These are phyloP conservation scores for Luffa aegyptiaca DNA, from an alignment of 306 rosid species.

Conservation along the genomic window DNA sequence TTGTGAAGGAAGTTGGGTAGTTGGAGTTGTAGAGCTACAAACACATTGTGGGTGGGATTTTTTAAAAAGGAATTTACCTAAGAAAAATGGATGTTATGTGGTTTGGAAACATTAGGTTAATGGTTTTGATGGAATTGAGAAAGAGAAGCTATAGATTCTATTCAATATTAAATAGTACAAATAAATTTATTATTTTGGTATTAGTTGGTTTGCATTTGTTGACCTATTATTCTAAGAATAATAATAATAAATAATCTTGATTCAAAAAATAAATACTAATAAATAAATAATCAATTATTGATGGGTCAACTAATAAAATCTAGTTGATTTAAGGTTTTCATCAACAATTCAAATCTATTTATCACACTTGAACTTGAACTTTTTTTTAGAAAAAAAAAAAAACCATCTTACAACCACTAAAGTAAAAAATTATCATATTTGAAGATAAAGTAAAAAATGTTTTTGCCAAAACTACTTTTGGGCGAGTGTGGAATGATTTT, in stretches of 20 bases:
- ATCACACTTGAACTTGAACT: too few species aligned
- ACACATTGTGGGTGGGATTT: neutral
- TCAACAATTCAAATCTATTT: too few species aligned
- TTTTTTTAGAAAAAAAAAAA: too few species aligned
- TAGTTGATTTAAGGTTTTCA: too few species aligned
- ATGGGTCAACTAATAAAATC: too few species aligned
- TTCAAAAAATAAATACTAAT: too few species aligned
- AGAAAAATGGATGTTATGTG: neutral
- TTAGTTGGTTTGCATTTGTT: neutral
- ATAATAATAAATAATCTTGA: neutral
- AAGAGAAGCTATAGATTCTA: neutral
- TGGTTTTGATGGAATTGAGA: neutral
- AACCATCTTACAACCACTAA: too few species aligned
- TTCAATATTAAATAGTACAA: neutral
- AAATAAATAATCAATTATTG: too few species aligned
- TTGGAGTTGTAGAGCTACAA: conserved; percentile 3
- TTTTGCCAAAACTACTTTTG: too few species aligned
- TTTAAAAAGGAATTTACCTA: neutral
- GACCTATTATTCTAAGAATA: neutral
- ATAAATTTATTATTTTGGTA: neutral
- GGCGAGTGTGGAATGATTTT: too few species aligned
- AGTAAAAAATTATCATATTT: too few species aligned
- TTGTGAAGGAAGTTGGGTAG: neutral
- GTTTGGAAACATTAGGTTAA: neutral
- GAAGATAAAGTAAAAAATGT: too few species aligned